Base-by-base conservation (phyloP, 441 rosid genomes). In the Croton laevigatus region DNA sequence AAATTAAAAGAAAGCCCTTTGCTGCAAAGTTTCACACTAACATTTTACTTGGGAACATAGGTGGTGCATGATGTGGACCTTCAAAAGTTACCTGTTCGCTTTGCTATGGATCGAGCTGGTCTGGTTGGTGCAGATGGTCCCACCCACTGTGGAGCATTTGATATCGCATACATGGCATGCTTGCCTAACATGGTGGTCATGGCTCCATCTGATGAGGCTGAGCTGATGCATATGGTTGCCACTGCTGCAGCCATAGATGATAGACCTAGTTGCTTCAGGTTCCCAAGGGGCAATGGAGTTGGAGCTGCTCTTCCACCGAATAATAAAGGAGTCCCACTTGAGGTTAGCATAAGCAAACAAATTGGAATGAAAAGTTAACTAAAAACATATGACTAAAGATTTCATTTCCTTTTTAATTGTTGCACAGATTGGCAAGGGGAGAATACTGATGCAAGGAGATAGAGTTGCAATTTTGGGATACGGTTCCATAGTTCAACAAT, bases 201-300 rank as follows among this genome's bases (percentile, higher is more conserved):
- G 92, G 95, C 95, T 49, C 89, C 95, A 72, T 81, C 92, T 0
- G 92, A 89, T 71, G 95, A 89, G 79, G 89, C 89, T 20, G 92
- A 89, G 79, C 89, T 89, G 36, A 85, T 85, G 85, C 88, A 88
- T 81, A 88, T 87, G 85, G 91, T 89, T 73, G 95, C 95, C 27
- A 89, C 95, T 11, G 91, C 92, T 17, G 92, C 89, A 51, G 81
- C 83, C 53, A 89, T 89, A 49, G 89, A 89, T 57, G 95, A 89
- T 81, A 83, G 92, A 65, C 90, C 95, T 8, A 87, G 92, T 80
- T 89, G 95, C 84, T 87, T 89, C 82, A 86, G 95, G 73, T 89
- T 87, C 77, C 95, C 95, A 12, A 79, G 95, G 76, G 92, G 95
- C 27, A 89, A 84, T 42, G 95, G 95, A 11, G 59, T 82, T 22